Base-by-base conservation (phyloP, 2,329 filamentous ascomycete species). In the Cladosporium velox region DNA sequence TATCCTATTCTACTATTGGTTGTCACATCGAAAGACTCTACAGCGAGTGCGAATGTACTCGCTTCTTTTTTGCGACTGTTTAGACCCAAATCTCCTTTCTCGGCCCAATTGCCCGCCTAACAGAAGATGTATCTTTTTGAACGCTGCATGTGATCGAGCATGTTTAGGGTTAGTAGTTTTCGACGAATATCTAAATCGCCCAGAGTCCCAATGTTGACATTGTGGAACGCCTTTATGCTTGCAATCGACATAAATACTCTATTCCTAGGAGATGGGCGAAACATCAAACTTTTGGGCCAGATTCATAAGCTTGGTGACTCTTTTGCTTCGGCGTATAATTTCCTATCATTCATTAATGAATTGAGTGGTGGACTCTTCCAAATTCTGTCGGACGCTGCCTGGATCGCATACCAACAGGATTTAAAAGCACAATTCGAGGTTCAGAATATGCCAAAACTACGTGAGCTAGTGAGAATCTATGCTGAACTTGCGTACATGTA, bases 371-470 rank as follows among this genome's bases (percentile, higher is more conserved):
- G 2, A 15, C 10, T 44, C 3, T 8, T 21, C 10, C n/a, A 12
- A 47, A 12, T 11, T 2, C n/a, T 0, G n/a, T 12, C 41, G 12
- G 2, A 21, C 15, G 41, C 41, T 47, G 7, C n/a, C n/a, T n/a
- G n/a, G n/a, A n/a, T 44, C 7, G n/a, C 41, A 21, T 24, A 4
- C n/a, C 3, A 8, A 8, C 7, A 47, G 41, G n/a, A 21, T 21
- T 7, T 0, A 47, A 3, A 21, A 47, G 41, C 41, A 47, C 2
- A 21, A 10, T 8, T n/a, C 18, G 38, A 10, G 6, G 18, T 6
- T 10, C 7, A 8, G 15, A 47, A 4, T 15, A n/a, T 6, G n/a
- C 0, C 2, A 8, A 4, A 0, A 47, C 18, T 1, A 10, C n/a
- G 6, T 21, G 8, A 47, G 8, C 8, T 47, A 3, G 8, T 15